Percentiles rank a stretch among this genome's conserved stretches.
Evolutionary conservation across 371 early-diverging fungal species (phyloP).

Genomic region (Rhizopus delemar): DNA sequence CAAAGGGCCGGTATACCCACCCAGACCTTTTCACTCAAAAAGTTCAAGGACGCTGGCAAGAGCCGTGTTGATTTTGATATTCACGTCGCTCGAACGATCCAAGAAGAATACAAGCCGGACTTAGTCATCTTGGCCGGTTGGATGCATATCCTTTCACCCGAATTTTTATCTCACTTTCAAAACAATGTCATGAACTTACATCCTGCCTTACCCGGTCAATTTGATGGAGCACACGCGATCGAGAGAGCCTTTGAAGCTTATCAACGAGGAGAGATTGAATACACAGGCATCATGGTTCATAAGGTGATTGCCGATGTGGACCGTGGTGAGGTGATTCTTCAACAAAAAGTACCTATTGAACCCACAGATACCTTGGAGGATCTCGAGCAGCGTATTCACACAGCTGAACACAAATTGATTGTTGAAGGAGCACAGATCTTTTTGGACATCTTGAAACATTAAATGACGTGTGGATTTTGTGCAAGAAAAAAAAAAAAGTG

Average conservation of each 20-base stretch:
- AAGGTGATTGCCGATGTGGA: slow-evolving; percentile 94
- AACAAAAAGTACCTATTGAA: slow-evolving; percentile 74
- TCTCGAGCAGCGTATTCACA: slow-evolving; percentile 87
- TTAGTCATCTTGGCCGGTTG: slow-evolving; percentile 93
- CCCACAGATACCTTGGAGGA: slow-evolving; percentile 75
- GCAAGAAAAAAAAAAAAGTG: background rate
- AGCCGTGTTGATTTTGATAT: slow-evolving; percentile 86
- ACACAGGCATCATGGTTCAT: slow-evolving; percentile 97
- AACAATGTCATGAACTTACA: slow-evolving; percentile 88
- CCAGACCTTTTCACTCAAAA: slow-evolving; percentile 71
- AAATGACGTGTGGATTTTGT: too few relatives aligned
- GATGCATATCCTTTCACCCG: slow-evolving; percentile 93
- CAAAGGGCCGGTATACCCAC: slow-evolving; percentile 82
- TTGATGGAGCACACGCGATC: slow-evolving; percentile 95
- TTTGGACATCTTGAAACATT: slow-evolving; percentile 28
- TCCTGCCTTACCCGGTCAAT: slow-evolving; percentile 93
- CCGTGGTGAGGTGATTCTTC: slow-evolving; percentile 85
- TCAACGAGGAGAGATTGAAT: slow-evolving; percentile 68
- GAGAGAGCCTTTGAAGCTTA: slow-evolving; percentile 89
- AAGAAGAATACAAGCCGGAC: slow-evolving; percentile 61
- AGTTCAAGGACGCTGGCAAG: slow-evolving; percentile 77
- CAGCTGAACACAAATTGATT: slow-evolving; percentile 83
- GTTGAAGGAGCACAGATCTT: slow-evolving; percentile 63
- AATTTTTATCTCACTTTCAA: slow-evolving; percentile 75
- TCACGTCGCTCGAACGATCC: slow-evolving; percentile 76